phyloP scores from a whole-genome alignment of 2,329 filamentous ascomycete genomes.

The Aspergillus ustus region DNA sequence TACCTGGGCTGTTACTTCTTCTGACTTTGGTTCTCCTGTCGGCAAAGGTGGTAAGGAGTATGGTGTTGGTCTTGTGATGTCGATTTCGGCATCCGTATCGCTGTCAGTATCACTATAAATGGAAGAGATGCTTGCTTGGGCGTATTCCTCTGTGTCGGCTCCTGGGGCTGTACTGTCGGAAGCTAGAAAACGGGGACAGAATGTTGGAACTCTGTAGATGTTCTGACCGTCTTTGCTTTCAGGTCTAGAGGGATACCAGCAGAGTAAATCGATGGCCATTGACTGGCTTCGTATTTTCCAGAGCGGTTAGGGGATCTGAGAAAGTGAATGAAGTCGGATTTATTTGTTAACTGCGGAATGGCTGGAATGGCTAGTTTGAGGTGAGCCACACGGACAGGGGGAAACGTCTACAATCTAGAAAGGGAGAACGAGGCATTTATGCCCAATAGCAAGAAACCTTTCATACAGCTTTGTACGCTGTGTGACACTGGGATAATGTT shows the following conservation, averaged over 20 bases:
- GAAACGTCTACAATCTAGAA: not conserved
- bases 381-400: not conserved
- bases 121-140: not conserved
- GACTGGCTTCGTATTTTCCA: not conserved
- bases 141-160: not conserved
- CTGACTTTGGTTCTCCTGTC: not conserved
- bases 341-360: too few relatives aligned
- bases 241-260: not conserved
- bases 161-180: not conserved
- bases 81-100: not conserved
- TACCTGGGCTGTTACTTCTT: not conserved
- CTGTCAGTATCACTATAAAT: not conserved
- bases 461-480: not conserved
- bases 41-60: not conserved
- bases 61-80: not conserved
- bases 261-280: not conserved
- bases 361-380: too few relatives aligned
- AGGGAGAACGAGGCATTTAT: not conserved
- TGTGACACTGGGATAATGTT: slow-evolving; percentile 14
- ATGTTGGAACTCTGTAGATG: not conserved
- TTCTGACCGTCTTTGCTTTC: not conserved
- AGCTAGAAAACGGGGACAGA: not conserved
- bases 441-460: not conserved
- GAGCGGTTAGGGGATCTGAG: too few relatives aligned
- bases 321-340: too few relatives aligned